Conservation (phyloP, 73 alveolate species). For the Halteria grandinella region DNA sequence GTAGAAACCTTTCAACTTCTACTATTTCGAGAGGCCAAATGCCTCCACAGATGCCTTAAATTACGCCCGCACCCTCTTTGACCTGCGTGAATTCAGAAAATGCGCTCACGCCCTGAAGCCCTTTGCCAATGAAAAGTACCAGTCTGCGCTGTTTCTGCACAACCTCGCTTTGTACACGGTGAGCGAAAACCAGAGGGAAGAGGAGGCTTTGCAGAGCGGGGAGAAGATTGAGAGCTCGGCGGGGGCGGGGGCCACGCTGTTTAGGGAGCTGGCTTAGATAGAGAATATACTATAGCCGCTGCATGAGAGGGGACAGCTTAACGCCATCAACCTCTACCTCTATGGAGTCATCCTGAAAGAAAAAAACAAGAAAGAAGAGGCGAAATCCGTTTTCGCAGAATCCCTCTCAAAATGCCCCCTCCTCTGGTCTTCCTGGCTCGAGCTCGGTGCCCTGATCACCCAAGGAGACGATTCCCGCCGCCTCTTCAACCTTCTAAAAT, state of each 20-base stretch:
- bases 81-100: constrained; percentile 91
- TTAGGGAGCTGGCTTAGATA: constrained; percentile 67
- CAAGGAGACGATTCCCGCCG: constrained; percentile 65
- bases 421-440: constrained; percentile 98
- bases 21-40: constrained; percentile 74
- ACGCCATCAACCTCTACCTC: constrained; percentile 77
- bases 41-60: constrained; percentile 79
- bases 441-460: constrained; percentile 80
- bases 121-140: constrained; percentile 77
- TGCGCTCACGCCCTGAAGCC: constrained; percentile 81
- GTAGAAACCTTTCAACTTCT: constrained; percentile 78
- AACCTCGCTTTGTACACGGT: constrained; percentile 82
- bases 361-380: constrained; percentile 85
- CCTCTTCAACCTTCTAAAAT: constrained; percentile 67
- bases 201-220: constrained; percentile 87
- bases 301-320: constrained; percentile 61
- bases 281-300: constrained; percentile 67
- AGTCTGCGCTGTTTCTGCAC: constrained; percentile 91
- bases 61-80: constrained; percentile 90
- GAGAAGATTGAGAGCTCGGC: constrained; percentile 71
- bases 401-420: constrained; percentile 91
- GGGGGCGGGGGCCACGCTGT: constrained; percentile 17
- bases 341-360: constrained; percentile 94
- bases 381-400: constrained; percentile 85
- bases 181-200: constrained; percentile 91